Percentiles rank a stretch among this genome's conserved stretches.
Evolutionary conservation across 1,139 yeast species (phyloP).

Genomic region (Nematodospora anomalae): DNA sequence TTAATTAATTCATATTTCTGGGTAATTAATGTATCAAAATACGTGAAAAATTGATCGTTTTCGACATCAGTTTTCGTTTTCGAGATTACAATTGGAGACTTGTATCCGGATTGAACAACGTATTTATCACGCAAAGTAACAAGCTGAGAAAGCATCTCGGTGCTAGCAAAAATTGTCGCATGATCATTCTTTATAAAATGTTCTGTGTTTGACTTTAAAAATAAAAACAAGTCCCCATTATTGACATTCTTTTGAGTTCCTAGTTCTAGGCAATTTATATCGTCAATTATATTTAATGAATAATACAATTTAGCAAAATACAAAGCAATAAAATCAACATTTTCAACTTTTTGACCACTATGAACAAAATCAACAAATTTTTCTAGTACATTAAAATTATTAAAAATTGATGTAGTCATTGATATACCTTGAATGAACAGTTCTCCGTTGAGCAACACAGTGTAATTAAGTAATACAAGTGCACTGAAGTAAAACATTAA

Average conservation of each 20-base stretch:
- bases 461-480: conserved; percentile 54
- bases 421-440: conserved; percentile 56
- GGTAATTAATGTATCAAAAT: conserved; percentile 14
- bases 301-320: conserved; percentile 52
- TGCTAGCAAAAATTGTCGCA: conserved; percentile 6
- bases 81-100: background rate
- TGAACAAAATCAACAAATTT: conserved; percentile 25
- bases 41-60: conserved; percentile 8
- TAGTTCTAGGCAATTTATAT: conserved; percentile 54
- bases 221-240: conserved; percentile 17
- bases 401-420: conserved; percentile 53
- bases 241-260: conserved; percentile 49
- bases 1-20: conserved; percentile 24
- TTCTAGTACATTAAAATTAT: conserved; percentile 56
- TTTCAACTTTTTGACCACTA: conserved; percentile 18
- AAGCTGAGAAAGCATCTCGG: conserved; percentile 18
- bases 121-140: conserved; percentile 1
- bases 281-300: conserved; percentile 52
- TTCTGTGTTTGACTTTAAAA: conserved; percentile 15
- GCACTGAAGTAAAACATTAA: conserved; percentile 45
- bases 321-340: conserved; percentile 39
- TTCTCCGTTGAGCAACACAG: conserved; percentile 57
- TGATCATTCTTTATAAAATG: conserved; percentile 10
- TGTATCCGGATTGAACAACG: background rate
- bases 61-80: background rate